These are phyloP conservation scores for Schizophyllum commune DNA, from an alignment of 1,284 basidiomycete species.

Conservation along the genomic window DNA sequence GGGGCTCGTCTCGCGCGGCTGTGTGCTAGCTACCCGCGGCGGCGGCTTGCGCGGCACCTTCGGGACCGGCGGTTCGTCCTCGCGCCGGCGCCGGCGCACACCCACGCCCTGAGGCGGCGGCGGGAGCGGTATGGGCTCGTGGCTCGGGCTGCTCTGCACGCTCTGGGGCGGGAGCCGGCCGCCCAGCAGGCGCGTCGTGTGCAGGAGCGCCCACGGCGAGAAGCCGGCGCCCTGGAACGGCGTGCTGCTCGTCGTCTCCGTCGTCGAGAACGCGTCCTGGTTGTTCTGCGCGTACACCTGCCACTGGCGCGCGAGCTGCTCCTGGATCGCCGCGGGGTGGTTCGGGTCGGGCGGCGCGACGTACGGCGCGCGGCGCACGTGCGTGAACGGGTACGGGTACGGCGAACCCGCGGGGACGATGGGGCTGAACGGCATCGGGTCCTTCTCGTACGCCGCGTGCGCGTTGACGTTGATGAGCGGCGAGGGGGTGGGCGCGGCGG, in stretches of 20 bases:
- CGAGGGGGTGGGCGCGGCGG: conserved; percentile 60
- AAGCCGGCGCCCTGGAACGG: conserved; percentile 54
- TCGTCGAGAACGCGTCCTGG: conserved; percentile 31
- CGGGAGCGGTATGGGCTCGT: conserved; percentile 57
- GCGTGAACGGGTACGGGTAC: conserved; percentile 67
- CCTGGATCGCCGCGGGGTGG: conserved; percentile 45
- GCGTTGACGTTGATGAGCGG: conserved; percentile 33
- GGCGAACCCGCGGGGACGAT: conserved; percentile 55
- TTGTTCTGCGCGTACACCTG: conserved; percentile 71
- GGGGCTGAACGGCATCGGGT: conserved; percentile 37
- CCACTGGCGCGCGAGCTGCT: conserved; percentile 65
- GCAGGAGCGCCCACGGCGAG: conserved; percentile 61
- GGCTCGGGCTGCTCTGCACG: conserved; percentile 66
- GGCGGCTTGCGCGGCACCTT: conserved; percentile 42
- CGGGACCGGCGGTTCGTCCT: conserved; percentile 16
- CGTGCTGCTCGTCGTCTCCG: conserved; percentile 62
- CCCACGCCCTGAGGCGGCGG: conserved; percentile 31
- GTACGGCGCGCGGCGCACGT: conserved; percentile 45
- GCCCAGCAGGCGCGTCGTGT: conserved; percentile 40
- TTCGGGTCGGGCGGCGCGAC: conserved; percentile 42
- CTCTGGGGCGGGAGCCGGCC: conserved; percentile 41
- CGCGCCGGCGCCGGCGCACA: conserved; percentile 22
- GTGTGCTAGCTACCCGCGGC: conserved; percentile 70
- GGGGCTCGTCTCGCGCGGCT: conserved; percentile 70
- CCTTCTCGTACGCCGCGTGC: conserved; percentile 22